Conservation (phyloP, 306 rosid species). For the Psophocarpus tetragonolobus region DNA sequence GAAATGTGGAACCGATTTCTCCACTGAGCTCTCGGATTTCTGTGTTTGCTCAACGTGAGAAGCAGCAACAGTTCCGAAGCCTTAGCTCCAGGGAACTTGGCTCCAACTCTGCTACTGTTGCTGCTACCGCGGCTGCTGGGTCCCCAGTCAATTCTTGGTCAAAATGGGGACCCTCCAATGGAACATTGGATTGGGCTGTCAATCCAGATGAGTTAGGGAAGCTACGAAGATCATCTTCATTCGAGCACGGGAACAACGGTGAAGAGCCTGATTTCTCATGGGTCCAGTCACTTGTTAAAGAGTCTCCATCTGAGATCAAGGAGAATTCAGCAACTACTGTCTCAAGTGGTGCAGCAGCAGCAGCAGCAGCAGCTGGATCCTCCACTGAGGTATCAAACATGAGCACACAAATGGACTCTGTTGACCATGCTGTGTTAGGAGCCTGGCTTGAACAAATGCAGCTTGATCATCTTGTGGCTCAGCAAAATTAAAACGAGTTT, state of each 20-base stretch:
- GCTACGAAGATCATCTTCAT: neutral
- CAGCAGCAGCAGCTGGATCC: slow-evolving; percentile 10
- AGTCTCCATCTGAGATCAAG: neutral
- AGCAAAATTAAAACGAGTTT: neutral
- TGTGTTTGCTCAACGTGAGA: neutral
- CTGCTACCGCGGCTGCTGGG: neutral
- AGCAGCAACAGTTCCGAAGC: slow-evolving; percentile 5
- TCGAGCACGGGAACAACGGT: neutral
- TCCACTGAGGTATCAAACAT: neutral
- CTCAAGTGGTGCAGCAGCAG: neutral
- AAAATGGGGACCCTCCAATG: slow-evolving; percentile 13
- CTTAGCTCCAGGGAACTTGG: slow-evolving; percentile 16
- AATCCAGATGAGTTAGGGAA: neutral
- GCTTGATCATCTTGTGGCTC: neutral
- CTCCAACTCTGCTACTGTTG: slow-evolving; percentile 7
- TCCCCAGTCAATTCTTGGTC: slow-evolving; percentile 1
- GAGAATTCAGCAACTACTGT: neutral
- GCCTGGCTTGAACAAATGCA: slow-evolving; percentile 11
- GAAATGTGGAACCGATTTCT: slow-evolving; percentile 1
- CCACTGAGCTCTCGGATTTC: neutral
- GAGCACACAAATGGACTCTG: neutral
- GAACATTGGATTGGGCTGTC: slow-evolving; percentile 1
- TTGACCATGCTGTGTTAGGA: neutral
- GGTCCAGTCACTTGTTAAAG: slow-evolving; percentile 5
- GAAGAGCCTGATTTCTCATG: slow-evolving; percentile 9